Evolutionary conservation across 371 early-diverging fungal species (phyloP).

Genomic region (Sporodiniella umbellata): DNA sequence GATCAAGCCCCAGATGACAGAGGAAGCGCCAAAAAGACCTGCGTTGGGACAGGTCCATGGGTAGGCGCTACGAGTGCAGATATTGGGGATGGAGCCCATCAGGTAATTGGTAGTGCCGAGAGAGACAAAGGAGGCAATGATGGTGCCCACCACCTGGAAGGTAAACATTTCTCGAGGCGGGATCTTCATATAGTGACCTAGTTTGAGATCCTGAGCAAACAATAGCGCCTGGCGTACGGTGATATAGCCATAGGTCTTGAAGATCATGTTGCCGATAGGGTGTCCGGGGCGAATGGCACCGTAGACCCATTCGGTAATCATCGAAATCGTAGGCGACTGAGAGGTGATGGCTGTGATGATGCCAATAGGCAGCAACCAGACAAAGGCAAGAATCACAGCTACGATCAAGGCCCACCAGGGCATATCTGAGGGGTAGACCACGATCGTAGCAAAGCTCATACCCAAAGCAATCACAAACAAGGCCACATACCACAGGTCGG

Average conservation of each 20-base stretch:
- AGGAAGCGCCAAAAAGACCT: slow-evolving; percentile 38
- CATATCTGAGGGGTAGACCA: slow-evolving; percentile 45
- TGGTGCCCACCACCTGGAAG: slow-evolving; percentile 58
- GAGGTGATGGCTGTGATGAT: slow-evolving; percentile 49
- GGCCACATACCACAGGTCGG: slow-evolving; percentile 60
- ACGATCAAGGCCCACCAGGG: slow-evolving; percentile 67
- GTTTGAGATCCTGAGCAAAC: slow-evolving; percentile 58
- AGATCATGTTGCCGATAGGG: slow-evolving; percentile 57
- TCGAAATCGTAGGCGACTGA: slow-evolving; percentile 37
- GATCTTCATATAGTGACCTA: slow-evolving; percentile 65
- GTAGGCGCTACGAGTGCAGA: slow-evolving; percentile 49
- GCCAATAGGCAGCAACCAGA: slow-evolving; percentile 71
- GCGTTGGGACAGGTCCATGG: slow-evolving; percentile 53
- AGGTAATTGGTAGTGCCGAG: slow-evolving; percentile 58
- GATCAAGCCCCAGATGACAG: slow-evolving; percentile 61
- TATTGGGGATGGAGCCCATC: slow-evolving; percentile 45
- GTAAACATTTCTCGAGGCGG: slow-evolving; percentile 64
- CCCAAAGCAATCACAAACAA: slow-evolving; percentile 44
- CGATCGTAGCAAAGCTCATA: slow-evolving; percentile 42
- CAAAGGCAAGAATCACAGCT: slow-evolving; percentile 57
- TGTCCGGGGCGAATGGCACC: slow-evolving; percentile 55
- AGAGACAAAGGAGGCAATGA: slow-evolving; percentile 56
- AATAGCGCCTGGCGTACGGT: slow-evolving; percentile 53
- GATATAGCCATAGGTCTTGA: slow-evolving; percentile 60
- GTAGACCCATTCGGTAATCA: slow-evolving; percentile 45